Base-by-base conservation (phyloP, 768 basidiomycete species). In the Kockovaella imperatae region DNA sequence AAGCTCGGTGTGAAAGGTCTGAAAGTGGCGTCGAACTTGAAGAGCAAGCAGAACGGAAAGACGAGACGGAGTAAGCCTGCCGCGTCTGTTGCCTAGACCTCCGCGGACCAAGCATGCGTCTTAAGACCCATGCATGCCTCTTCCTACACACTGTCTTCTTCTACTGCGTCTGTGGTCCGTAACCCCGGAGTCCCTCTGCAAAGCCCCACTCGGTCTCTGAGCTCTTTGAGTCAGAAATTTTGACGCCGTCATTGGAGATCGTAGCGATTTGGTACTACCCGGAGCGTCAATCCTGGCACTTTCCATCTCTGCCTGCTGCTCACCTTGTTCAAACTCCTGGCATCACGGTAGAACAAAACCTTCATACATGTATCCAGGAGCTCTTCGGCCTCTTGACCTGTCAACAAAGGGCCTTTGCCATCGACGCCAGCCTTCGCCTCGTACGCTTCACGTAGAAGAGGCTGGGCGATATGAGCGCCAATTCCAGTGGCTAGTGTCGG, bases 301-400 rank as follows among this genome's bases (percentile, higher is more conserved):
- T 18, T 4, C 42, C 25, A 14, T 32, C 18, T 8, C 20, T 20
- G 4, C 10, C 20, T 40, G 8, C 24, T 18, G 64, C 77, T 26
- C 54, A 87, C 91, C 80, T 96, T 95, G 78, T 97, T 86, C 70
- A 91, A 75, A 75, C 86, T 88, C 58, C 93, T 78, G 5, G 93
- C 93, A 61, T 99, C 95, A 35, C 95, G 81, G 74, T 99, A 99
- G 74, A 83, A 97, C 40, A 99, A 78, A 14, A 97, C 90, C 57
- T 82, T 81, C 83, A 99, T 87, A 67, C 84, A 82, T 42, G 85
- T 80, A 62, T 85, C 80, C 45, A 99, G 67, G 50, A 97, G 83
- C 60, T 77, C 74, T 21, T 77, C 75, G 14, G 88, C 95, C 49
- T 89, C 80, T 31, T 82, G 83, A 62, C 86, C 84, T 2, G 83